phyloP scores from a whole-genome alignment of 805 yeast species.

The Yamadazyma laniorum region DNA sequence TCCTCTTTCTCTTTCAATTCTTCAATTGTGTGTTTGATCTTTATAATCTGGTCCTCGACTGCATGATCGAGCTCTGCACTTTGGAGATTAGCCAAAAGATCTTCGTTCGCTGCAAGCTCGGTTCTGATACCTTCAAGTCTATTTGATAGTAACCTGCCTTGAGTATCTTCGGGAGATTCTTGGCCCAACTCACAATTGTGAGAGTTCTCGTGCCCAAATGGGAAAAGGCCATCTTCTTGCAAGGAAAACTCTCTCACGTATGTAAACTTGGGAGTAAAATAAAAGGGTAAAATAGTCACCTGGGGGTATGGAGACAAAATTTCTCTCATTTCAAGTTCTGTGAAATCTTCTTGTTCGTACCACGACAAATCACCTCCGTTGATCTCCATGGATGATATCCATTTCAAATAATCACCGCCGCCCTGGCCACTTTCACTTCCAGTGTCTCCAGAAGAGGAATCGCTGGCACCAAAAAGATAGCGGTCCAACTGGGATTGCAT shows the following conservation, averaged over 20 bases:
- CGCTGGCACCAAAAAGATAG: constrained; percentile 7
- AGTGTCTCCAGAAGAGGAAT: constrained; percentile 14
- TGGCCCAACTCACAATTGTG: constrained; percentile 64
- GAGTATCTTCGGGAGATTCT: constrained; percentile 55
- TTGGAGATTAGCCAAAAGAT: constrained; percentile 13
- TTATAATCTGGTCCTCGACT: constrained; percentile 16
- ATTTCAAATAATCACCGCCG: constrained; percentile 15
- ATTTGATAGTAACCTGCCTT: constrained; percentile 40
- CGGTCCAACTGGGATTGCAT: constrained; percentile 20
- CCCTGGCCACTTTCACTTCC: neutral
- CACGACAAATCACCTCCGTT: constrained; percentile 45
- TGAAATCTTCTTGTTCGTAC: constrained; percentile 75
- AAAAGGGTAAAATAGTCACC: constrained; percentile 46
- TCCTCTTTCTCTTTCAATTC: constrained; percentile 21
- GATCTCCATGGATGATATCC: constrained; percentile 23
- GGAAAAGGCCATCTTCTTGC: constrained; percentile 45
- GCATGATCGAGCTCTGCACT: constrained; percentile 7
- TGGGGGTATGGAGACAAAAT: constrained; percentile 40
- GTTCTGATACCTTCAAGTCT: constrained; percentile 18
- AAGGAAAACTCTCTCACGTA: constrained; percentile 55
- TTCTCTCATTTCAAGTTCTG: constrained; percentile 60
- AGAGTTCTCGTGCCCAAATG: constrained; percentile 60
- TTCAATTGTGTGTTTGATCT: constrained; percentile 9
- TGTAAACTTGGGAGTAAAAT: constrained; percentile 56
- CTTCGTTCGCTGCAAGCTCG: constrained; percentile 29